Evolutionary conservation across 768 basidiomycete species (phyloP), one percentile per base, ranked within the genome.

Genomic region (Amanita fuliginea): DNA sequence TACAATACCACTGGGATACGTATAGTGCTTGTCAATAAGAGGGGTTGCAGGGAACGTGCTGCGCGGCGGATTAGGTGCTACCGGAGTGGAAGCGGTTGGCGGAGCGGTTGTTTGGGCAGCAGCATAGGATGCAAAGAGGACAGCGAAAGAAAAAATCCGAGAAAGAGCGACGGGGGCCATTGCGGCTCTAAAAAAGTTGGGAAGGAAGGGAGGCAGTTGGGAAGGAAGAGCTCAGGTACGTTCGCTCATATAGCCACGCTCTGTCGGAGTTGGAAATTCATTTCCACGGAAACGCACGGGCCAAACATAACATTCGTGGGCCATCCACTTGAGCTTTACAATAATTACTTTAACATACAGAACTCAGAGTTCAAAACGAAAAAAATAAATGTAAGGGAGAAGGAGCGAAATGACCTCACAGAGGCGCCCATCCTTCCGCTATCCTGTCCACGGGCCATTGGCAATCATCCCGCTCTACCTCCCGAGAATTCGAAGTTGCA

Each of bases 121-220:
- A 28, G 56, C 57, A 24, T 54, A 40, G 6, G 59, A 52, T 18
- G 68, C 45, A 18, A 65, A 55, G 41, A 62, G 57, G 26, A 60
- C 63, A 53, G 65, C 54, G 50, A 69, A 30, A 19, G 65, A 58
- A 42, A 72, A 51, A 6, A 65, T 50, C 24, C 60, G 60, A 9
- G 63, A 71, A 68, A 64, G 71, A 69, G 66, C 59, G 71, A 64
- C 59, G 48, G 67, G 70, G 57, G 70, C 71, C 75, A 76, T 76
- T 6, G 33, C 45, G 45, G 45, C 45, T 46, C 10, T 16, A 32
- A n/a, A 11, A 35, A 21, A 35, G 30, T 30, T 30, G 10, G 22
- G 32, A n/a, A 3, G 18, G 32, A 16, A 33, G 45, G 24, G 16
- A 21, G 35, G 30, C 16, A 35, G 18, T 18, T n/a, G 16, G 5